A percentile compares a stretch with the other conserved stretches of the same genome.
phyloP scores from a whole-genome alignment of 73 alveolate genomes.

The Paramecium sexaurelia region DNA sequence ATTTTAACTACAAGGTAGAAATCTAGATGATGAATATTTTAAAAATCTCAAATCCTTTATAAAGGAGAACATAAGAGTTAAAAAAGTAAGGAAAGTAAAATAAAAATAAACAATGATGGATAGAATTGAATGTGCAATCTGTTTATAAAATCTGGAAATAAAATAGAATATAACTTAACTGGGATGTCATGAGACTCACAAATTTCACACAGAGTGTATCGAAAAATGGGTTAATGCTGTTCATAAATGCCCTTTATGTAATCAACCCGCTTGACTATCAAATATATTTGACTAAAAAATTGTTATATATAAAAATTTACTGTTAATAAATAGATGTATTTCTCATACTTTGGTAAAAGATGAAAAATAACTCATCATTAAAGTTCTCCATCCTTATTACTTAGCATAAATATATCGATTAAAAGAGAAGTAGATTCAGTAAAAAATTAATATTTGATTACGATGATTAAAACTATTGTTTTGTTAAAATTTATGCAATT shows the following conservation, averaged over 20 bases:
- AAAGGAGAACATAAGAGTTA: background rate
- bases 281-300: no score
- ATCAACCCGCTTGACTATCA: background rate
- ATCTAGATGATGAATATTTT: background rate
- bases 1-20: background rate
- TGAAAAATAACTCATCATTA: no score
- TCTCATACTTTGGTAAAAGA: no score
- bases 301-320: no score
- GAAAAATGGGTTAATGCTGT: background rate
- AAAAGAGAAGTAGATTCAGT: no score
- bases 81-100: background rate
- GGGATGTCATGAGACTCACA: background rate
- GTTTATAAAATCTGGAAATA: background rate
- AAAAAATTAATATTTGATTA: no score
- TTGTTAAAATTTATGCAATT: constrained; percentile 18
- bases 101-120: background rate
- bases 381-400: no score
- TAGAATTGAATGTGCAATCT: background rate
- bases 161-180: background rate
- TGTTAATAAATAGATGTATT: no score
- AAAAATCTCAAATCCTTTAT: background rate
- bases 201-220: background rate
- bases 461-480: background rate
- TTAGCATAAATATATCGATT: no score
- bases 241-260: background rate